phyloP scores from a whole-genome alignment of 176 grass and related monocot species.

The Otatea glauca region DNA sequence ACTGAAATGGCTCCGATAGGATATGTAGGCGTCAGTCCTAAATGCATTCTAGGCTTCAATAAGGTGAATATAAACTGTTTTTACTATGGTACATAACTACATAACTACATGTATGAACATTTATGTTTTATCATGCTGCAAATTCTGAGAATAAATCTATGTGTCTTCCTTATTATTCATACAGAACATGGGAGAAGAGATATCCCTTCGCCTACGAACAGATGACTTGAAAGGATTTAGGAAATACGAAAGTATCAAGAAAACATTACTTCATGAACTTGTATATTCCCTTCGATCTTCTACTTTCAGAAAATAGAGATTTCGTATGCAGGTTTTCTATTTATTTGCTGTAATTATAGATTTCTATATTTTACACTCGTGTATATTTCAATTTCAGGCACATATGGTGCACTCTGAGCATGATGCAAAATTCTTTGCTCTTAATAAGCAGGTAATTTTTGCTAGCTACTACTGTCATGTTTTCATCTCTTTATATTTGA shows the following conservation, averaged over 20 bases:
- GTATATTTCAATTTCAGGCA: constrained; percentile 63
- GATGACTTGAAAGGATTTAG: constrained; percentile 97
- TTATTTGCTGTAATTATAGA: neutral
- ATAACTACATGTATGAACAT: neutral
- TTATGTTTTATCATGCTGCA: neutral
- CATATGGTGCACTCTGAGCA: constrained; percentile 98
- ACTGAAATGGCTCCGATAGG: constrained; percentile 96
- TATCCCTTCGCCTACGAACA: constrained; percentile 88
- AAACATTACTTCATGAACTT: constrained; percentile 95
- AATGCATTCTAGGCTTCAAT: constrained; percentile 95
- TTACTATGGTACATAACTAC: neutral
- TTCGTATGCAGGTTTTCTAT: constrained; percentile 18
- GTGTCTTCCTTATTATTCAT: constrained; percentile 39
- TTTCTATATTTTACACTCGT: constrained; percentile 30
- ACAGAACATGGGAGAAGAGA: constrained; percentile 93
- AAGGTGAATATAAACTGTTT: constrained; percentile 59
- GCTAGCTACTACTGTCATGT: neutral
- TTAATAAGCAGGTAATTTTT: constrained; percentile 84
- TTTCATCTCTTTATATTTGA: constrained; percentile 23
- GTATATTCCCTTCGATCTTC: constrained; percentile 48
- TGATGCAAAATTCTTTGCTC: constrained; percentile 88
- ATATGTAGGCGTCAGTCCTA: constrained; percentile 89
- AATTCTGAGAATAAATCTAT: constrained; percentile 30
- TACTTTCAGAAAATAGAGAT: constrained; percentile 28
- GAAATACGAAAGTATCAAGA: constrained; percentile 94